Conservation (phyloP, 2,329 filamentous ascomycete genomes). For the Exophiala viscosa region DNA sequence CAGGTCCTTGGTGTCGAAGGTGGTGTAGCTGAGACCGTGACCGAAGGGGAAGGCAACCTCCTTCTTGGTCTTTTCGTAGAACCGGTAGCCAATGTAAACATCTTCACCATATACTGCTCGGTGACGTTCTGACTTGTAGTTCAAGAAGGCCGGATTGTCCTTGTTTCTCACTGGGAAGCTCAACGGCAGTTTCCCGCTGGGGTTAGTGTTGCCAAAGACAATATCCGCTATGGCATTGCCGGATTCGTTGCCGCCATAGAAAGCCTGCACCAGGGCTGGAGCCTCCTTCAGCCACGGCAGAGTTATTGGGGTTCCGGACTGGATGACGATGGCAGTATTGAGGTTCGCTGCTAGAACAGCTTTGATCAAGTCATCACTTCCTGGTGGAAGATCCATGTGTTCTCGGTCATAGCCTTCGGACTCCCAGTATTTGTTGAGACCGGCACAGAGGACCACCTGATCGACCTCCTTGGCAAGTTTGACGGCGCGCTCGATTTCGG, state of each 20-base stretch:
- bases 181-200: slow-evolving; percentile 69
- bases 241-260: slow-evolving; percentile 84
- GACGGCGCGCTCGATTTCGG: slow-evolving; percentile 64
- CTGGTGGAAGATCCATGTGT: slow-evolving; percentile 55
- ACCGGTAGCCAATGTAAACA: slow-evolving; percentile 75
- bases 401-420: slow-evolving; percentile 65
- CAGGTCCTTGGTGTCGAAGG: slow-evolving; percentile 57
- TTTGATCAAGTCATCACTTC: slow-evolving; percentile 55
- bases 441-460: slow-evolving; percentile 73
- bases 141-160: slow-evolving; percentile 73
- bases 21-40: slow-evolving; percentile 74
- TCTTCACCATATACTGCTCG: slow-evolving; percentile 75
- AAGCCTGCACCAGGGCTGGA: slow-evolving; percentile 66
- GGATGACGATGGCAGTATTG: slow-evolving; percentile 68
- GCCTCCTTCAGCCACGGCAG: slow-evolving; percentile 48
- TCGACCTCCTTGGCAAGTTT: slow-evolving; percentile 66
- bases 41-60: slow-evolving; percentile 72
- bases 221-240: slow-evolving; percentile 78
- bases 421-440: slow-evolving; percentile 78
- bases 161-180: slow-evolving; percentile 65
- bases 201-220: slow-evolving; percentile 69
- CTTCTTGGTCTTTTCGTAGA: slow-evolving; percentile 68
- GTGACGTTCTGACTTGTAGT: slow-evolving; percentile 67
- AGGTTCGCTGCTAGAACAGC: slow-evolving; percentile 64
- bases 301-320: slow-evolving; percentile 67